Conservation (phyloP, 1,284 basidiomycete genomes). For the Cutaneotrichosporon dermatis region DNA sequence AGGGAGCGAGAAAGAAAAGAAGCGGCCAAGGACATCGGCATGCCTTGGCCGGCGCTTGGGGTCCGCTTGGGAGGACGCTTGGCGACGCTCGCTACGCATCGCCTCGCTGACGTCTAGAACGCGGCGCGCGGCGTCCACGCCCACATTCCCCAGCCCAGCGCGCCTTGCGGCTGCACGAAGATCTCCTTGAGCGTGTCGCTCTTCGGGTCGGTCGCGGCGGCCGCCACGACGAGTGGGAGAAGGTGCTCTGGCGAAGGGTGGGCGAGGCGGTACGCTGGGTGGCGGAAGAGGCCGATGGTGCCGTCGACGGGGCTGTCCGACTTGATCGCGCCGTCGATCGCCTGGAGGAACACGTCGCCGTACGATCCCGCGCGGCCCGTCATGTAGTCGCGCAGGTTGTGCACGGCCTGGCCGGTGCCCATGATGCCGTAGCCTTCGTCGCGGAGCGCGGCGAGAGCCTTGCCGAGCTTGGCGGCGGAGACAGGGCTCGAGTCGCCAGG, state of each 20-base stretch:
- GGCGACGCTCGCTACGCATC: too few species aligned
- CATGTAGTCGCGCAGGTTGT: constrained; percentile 46
- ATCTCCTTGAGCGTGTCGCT: constrained; percentile 30
- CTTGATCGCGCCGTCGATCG: constrained; percentile 20
- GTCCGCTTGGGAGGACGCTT: too few species aligned
- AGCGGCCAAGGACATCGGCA: too few species aligned
- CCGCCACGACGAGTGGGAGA: constrained; percentile 37
- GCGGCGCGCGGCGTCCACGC: constrained; percentile 25
- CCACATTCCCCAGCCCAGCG: constrained; percentile 47
- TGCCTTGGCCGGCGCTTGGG: too few species aligned
- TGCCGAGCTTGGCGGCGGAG: constrained; percentile 46
- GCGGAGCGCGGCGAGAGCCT: constrained; percentile 40
- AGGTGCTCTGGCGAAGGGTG: constrained; percentile 48
- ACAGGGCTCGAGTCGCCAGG: constrained; percentile 40
- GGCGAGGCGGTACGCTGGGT: constrained; percentile 37
- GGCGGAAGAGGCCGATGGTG: constrained; percentile 27
- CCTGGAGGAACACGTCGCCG: constrained; percentile 29
- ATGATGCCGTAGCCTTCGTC: constrained; percentile 44
- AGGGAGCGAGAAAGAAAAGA: too few species aligned
- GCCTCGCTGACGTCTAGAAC: too few species aligned
- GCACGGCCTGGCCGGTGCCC: constrained; percentile 43
- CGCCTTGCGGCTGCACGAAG: constrained; percentile 28
- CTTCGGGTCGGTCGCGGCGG: constrained; percentile 31
- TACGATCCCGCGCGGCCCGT: constrained; percentile 10
- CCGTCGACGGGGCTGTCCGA: constrained; percentile 19